phyloP scores from a whole-genome alignment of 225 moss, liverwort and hornwort species.

The Physcomitrellopsis africana region DNA sequence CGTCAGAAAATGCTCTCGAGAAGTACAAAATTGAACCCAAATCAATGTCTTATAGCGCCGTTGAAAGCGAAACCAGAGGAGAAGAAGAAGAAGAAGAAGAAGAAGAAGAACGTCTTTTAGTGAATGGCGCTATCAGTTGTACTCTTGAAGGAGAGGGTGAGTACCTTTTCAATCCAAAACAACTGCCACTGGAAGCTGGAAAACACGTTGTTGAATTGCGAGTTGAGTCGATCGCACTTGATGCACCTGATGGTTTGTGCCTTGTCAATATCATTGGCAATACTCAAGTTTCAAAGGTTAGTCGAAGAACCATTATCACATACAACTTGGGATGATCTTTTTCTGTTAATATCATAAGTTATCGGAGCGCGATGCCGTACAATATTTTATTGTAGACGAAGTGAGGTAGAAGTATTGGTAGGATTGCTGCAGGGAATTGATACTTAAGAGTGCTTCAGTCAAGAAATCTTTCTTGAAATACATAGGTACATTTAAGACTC shows the following conservation, averaged over 20 bases:
- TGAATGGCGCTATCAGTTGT: not conserved
- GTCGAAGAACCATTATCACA: slow-evolving; percentile 13
- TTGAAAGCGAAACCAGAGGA: no score
- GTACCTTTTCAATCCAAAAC: slow-evolving; percentile 26
- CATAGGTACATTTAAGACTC: slow-evolving; percentile 13
- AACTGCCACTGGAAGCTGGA: slow-evolving; percentile 41
- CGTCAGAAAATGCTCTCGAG: no score
- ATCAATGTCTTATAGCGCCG: no score
- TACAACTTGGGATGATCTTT: not conserved
- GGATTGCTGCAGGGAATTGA: slow-evolving; percentile 9
- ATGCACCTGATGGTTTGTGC: slow-evolving; percentile 59
- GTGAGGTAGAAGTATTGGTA: slow-evolving; percentile 1
- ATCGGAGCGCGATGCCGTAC: not conserved
- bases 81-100: no score
- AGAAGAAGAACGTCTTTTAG: slow-evolving; percentile 16
- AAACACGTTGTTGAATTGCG: slow-evolving; percentile 53
- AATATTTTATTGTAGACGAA: not conserved
- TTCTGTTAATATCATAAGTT: not conserved
- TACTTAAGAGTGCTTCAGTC: not conserved
- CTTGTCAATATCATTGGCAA: slow-evolving; percentile 65
- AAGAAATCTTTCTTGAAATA: slow-evolving; percentile 3
- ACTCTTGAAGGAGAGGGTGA: slow-evolving; percentile 33
- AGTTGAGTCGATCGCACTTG: slow-evolving; percentile 53
- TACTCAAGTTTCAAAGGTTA: slow-evolving; percentile 84
- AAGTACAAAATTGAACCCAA: no score